Evolutionary conservation across 2,329 filamentous ascomycete species (phyloP), one percentile per base, ranked within the genome.

Genomic region (Apiospora arundinis): DNA sequence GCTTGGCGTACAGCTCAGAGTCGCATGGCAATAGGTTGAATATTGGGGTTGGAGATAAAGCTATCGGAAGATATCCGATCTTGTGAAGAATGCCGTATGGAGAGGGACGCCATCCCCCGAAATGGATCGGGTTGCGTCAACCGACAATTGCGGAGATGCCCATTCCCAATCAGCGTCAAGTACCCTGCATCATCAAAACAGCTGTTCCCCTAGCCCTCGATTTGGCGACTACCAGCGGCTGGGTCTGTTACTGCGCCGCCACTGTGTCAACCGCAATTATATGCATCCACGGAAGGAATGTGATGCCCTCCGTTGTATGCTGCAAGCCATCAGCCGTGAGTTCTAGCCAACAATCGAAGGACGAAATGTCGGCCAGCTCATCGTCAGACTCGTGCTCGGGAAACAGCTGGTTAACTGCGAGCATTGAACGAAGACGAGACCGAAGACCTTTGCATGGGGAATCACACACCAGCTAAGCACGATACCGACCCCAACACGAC

Each of bases 31-130:
- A 63, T 40, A 63, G 32, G 56, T 12, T 32, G 37, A 23, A 12
- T 63, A 12, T 32, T 32, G 56, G 56, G 56, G 56, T 40, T 63
- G 32, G n/a, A 63, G 32, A 63, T 63, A 63, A 40, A 63, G 56
- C 21, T 40, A 63, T 63, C 56, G 56, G 56, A 40, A 23, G 18
- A 14, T n/a, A 63, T 63, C 56, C 56, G 37, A 63, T 63, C 56
- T 40, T 21, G 9, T 63, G 32, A n/a, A 63, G 21, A 21, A 63
- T 37, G 56, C 16, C 32, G n/a, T 32, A n/a, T 7, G 56, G 56
- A n/a, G 32, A 63, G 32, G 18, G 32, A 2, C 52, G 16, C 56
- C 32, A 63, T 40, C 56, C 56, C 28, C 56, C 56, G 56, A 63
- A 40, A 63, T 8, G 21, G 56, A 40, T 63, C 56, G 32, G 56